Evolutionary conservation across 179 eudicot genomes (phyloP).

Genomic region (Camellia oleifera): DNA sequence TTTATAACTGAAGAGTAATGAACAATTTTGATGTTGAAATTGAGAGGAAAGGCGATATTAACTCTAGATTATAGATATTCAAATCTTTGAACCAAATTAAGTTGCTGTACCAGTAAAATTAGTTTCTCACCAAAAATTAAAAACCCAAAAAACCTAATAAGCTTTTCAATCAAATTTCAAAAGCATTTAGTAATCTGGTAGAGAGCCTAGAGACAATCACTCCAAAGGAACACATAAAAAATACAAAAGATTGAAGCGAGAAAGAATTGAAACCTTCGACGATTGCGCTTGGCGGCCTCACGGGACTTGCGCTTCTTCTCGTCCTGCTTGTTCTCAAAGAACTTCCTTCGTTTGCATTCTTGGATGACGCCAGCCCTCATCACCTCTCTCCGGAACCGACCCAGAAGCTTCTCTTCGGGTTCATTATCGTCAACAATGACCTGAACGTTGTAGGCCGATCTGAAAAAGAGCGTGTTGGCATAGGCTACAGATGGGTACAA

Average conservation of each 20-base stretch:
- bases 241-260: background rate
- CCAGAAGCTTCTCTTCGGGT: constrained; percentile 63
- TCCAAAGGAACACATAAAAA: background rate
- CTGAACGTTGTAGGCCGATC: constrained; percentile 77
- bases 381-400: constrained; percentile 79
- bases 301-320: constrained; percentile 75
- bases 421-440: constrained; percentile 81
- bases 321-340: constrained; percentile 76
- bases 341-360: constrained; percentile 67
- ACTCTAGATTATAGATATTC: too few species aligned
- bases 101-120: background rate
- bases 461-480: constrained; percentile 65
- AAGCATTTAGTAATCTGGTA: background rate
- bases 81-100: background rate
- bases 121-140: background rate
- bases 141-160: background rate
- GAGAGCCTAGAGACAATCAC: background rate
- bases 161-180: background rate
- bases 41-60: too few species aligned
- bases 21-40: too few species aligned
- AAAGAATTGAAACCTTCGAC: constrained; percentile 52
- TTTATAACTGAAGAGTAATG: too few species aligned
- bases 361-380: constrained; percentile 82
- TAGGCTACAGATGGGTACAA: constrained; percentile 66
- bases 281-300: constrained; percentile 91